Evolutionary conservation across 805 yeast species (phyloP), one percentile per base, ranked within the genome.

Genomic region (Candida andamanensis): DNA sequence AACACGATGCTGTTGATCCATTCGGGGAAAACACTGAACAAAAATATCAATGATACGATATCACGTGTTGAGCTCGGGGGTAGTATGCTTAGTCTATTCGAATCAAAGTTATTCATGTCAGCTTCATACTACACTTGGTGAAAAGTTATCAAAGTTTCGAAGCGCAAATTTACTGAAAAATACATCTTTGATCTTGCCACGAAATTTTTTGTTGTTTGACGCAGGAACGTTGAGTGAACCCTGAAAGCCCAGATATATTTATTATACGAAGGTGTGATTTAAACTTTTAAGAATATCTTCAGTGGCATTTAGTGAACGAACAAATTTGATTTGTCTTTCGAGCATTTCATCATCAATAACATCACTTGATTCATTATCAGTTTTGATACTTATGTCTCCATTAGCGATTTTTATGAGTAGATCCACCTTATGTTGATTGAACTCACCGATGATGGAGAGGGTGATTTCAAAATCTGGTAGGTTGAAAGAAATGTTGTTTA

Each of bases 11-110:
- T 13, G 25, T 33, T 36, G 9, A 38, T 20, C 24, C 26, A 37
- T 3, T 7, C n/a, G 3, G 67, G 65, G 14, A 59, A 36, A 15
- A 47, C 38, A 26, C 51, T 45, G 9, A 59, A 32, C n/a, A 59
- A 36, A 38, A 58, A 51, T 6, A 55, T 47, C 24, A 60, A 40
- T 17, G 66, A 54, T 24, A 60, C 41, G 11, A 60, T 49, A 33
- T 61, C 67, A 29, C 59, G 41, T 32, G 52, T 29, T 6, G 60
- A 47, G 4, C 52, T 42, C 4, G 56, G 42, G 4, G 56, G 56
- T 22, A 51, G 30, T 6, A 49, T 39, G 28, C 31, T 37, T 13
- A 26, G 9, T 6, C 15, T 28, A 19, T 18, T 29, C 15, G 23
- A 26, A 9, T 33, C 37, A 15, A 12, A 16, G 11, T 20, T 28